Percentiles rank a stretch among this genome's conserved stretches.
These are phyloP conservation scores for Antitrichia curtipendula DNA, from an alignment of 225 moss, liverwort and hornwort species.

Conservation along the genomic window DNA sequence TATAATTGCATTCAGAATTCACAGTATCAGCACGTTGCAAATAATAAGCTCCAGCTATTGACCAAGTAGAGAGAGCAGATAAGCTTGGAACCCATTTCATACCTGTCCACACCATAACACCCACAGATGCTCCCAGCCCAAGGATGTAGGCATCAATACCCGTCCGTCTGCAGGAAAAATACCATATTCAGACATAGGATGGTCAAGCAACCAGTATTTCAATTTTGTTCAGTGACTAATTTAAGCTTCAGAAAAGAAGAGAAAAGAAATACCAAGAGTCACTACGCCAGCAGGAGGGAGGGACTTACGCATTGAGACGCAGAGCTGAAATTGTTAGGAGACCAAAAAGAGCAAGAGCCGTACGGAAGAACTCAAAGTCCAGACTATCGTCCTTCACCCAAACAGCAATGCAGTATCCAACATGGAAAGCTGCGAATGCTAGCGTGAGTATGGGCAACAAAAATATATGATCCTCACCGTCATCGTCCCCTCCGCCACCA, in stretches of 20 bases:
- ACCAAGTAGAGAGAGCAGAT: not conserved
- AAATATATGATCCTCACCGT: conserved; percentile 67
- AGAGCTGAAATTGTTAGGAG: conserved; percentile 59
- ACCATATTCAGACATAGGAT: not conserved
- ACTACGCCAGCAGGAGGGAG: not conserved
- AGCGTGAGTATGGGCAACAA: conserved; percentile 61
- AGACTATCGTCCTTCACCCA: conserved; percentile 74
- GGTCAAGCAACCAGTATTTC: not conserved
- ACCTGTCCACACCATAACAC: conserved; percentile 88
- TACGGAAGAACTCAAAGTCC: conserved; percentile 66
- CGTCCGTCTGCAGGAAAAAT: conserved; percentile 41
- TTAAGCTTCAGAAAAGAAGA: not conserved
- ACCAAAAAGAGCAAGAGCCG: conserved; percentile 58
- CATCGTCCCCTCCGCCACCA: conserved; percentile 68
- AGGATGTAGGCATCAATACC: conserved; percentile 80
- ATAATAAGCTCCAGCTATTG: not conserved
- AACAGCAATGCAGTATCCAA: conserved; percentile 74
- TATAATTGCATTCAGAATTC: not conserved
- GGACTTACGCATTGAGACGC: conserved; percentile 67
- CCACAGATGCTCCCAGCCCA: conserved; percentile 75
- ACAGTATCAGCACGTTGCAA: not conserved
- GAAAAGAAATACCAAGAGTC: not conserved
- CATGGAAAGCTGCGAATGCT: conserved; percentile 73
- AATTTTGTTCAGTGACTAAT: not conserved
- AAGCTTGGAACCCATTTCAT: not conserved